These are phyloP conservation scores for Xylariaceae sp. DNA, from an alignment of 2,329 filamentous ascomycete species.

Conservation along the genomic window DNA sequence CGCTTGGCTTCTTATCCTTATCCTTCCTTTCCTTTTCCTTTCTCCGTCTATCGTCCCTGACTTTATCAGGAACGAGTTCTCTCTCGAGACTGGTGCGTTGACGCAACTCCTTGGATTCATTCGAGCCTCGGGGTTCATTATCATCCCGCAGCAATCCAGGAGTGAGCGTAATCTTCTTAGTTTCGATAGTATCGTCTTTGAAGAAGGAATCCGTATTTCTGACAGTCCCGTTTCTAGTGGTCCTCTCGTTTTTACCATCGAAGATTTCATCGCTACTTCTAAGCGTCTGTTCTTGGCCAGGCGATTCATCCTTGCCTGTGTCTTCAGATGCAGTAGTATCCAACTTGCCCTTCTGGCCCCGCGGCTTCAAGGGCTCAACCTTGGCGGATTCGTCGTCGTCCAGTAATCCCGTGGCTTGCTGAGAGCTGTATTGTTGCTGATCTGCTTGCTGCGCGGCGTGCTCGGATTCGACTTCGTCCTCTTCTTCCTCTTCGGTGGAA, in stretches of 20 bases:
- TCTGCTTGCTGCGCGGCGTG: constrained; percentile 32
- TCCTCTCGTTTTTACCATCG: constrained; percentile 49
- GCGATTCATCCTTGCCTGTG: constrained; percentile 29
- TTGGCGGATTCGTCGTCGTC: constrained; percentile 48
- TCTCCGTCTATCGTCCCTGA: constrained; percentile 60
- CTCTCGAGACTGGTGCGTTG: constrained; percentile 54
- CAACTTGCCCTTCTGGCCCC: constrained; percentile 36
- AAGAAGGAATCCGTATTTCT: constrained; percentile 96
- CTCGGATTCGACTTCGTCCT: constrained; percentile 41
- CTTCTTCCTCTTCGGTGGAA: constrained; percentile 67
- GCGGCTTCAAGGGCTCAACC: constrained; percentile 52
- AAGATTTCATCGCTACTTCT: constrained; percentile 64
- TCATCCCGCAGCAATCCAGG: constrained; percentile 89
- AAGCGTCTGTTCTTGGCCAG: constrained; percentile 24
- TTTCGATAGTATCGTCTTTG: constrained; percentile 91
- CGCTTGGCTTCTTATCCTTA: constrained; percentile 41
- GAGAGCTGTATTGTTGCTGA: constrained; percentile 28
- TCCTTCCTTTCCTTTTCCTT: constrained; percentile 56
- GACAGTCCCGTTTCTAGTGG: constrained; percentile 78
- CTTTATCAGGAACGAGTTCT: constrained; percentile 42
- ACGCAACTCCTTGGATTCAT: constrained; percentile 43
- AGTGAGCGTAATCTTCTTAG: constrained; percentile 94
- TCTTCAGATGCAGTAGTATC: constrained; percentile 35
- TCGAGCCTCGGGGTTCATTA: constrained; percentile 41
- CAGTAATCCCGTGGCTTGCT: constrained; percentile 31